Percentiles rank a stretch among this genome's conserved stretches.
These are phyloP conservation scores for Acanthamoeba triangularis DNA, from an alignment of 208 protist genomes.

Conservation along the genomic window DNA sequence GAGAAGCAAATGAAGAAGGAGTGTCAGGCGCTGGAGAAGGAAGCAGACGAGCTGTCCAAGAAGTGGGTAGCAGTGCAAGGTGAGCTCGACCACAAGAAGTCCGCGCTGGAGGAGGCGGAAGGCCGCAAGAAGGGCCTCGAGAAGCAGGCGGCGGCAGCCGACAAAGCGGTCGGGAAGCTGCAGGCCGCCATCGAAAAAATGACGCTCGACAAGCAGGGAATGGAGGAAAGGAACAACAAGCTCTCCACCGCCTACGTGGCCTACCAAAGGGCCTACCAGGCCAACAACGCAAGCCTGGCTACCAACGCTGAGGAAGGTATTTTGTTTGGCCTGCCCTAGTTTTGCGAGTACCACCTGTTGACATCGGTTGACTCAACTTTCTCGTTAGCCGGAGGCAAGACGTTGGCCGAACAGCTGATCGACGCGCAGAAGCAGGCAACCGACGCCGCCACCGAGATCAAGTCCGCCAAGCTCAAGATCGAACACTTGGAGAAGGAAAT, in stretches of 20 bases:
- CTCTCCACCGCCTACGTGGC: slow-evolving; percentile 76
- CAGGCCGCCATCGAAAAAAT: slow-evolving; percentile 59
- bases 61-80: slow-evolving; percentile 83
- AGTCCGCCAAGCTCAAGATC: slow-evolving; percentile 81
- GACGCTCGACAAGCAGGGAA: slow-evolving; percentile 29
- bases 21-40: slow-evolving; percentile 60
- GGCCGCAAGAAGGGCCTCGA: slow-evolving; percentile 17
- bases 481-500: slow-evolving; percentile 81
- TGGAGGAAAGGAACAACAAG: slow-evolving; percentile 75
- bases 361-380: background rate
- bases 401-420: slow-evolving; percentile 85
- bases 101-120: background rate
- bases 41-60: slow-evolving; percentile 81
- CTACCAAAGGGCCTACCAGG: slow-evolving; percentile 46
- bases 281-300: slow-evolving; percentile 76
- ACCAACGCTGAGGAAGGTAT: slow-evolving; percentile 76
- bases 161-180: background rate
- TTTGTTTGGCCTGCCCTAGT: rapidly evolving
- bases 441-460: slow-evolving; percentile 49
- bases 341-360: background rate
- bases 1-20: slow-evolving; percentile 78
- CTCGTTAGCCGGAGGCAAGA: slow-evolving; percentile 75
- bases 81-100: slow-evolving; percentile 75
- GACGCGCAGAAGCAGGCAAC: slow-evolving; percentile 78
- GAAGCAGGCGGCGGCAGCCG: slow-evolving; percentile 12